Evolutionary conservation across 2,329 filamentous ascomycete genomes (phyloP), one percentile per base, ranked within the genome.

Genomic region (Helminthosporium solani): DNA sequence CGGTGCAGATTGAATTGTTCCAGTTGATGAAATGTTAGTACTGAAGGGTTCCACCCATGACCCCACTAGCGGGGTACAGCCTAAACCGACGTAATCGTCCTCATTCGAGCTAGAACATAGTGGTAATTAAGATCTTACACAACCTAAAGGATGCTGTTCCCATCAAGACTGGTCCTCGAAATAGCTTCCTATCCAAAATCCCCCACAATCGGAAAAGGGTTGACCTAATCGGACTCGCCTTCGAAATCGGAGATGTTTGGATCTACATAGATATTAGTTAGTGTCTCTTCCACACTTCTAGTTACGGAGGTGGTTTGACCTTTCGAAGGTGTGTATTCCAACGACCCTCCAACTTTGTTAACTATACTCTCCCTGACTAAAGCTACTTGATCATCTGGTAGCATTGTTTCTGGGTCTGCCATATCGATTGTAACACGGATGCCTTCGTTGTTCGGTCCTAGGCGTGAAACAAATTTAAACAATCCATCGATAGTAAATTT

Each of bases 401-500:
- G 59, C 25, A 67, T 49, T 6, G 66, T 67, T 11, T 75, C 71
- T 11, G 70, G 67, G 43, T 75, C 72, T 25, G 75, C 75, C 57
- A 70, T 71, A 33, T 75, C 73, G 12, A 77, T 60, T 27, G 70
- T 71, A 28, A 78, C 42, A 1, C 67, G 62, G 12, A 78, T 63
- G 14, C 73, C 73, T 34, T 64, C 60, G 47, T 77, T 76, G 2
- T 70, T 66, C 1, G 65, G 64, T 1, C 63, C 70, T 7, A 78
- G 63, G 14, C 61, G 55, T 2, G 64, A 51, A n/a, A 77, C 63
- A 44, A 76, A 76, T 6, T 70, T 64, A 5, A 75, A 59, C 1
- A 86, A 71, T 1, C 77, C 79, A 3, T 73, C 62, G 2, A 68
- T 68, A 0, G 78, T 79, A 60, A 87, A 85, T 2, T 66, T 64